Conservation (phyloP, 2,329 filamentous ascomycete genomes). For the Aspergillus nomiae region DNA sequence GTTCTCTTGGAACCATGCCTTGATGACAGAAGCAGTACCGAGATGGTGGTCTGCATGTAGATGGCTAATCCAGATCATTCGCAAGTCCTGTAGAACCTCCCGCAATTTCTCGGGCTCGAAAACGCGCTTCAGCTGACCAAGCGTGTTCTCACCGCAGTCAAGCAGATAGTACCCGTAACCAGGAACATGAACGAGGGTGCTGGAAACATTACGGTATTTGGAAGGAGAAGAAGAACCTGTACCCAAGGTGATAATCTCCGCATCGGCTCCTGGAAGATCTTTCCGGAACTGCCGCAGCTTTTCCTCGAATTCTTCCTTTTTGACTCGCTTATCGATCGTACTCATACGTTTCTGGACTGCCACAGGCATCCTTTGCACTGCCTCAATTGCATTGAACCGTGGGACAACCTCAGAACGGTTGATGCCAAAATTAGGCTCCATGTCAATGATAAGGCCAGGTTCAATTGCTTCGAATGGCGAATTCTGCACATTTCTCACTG, state of each 20-base stretch:
- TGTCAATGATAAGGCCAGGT: conserved; percentile 45
- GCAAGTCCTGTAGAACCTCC: conserved; percentile 75
- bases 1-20: conserved; percentile 70
- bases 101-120: conserved; percentile 66
- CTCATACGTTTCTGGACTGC: conserved; percentile 33
- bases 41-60: conserved; percentile 96
- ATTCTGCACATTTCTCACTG: conserved; percentile 12
- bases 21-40: conserved; percentile 77
- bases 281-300: conserved; percentile 51
- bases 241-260: conserved; percentile 82
- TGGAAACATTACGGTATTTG: conserved; percentile 93
- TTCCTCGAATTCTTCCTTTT: conserved; percentile 34
- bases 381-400: conserved; percentile 27
- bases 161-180: conserved; percentile 85
- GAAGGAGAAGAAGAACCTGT: conserved; percentile 90
- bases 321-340: conserved; percentile 28
- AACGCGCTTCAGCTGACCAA: conserved; percentile 80
- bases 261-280: conserved; percentile 72
- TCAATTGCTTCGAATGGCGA: conserved; percentile 38
- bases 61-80: conserved; percentile 89
- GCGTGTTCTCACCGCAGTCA: conserved; percentile 88
- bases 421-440: conserved; percentile 49
- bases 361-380: conserved; percentile 27
- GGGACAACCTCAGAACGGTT: conserved; percentile 34
- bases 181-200: conserved; percentile 80